Evolutionary conservation across 108 stramenopile species (phyloP).

Genomic region (Skeletonema grethae): DNA sequence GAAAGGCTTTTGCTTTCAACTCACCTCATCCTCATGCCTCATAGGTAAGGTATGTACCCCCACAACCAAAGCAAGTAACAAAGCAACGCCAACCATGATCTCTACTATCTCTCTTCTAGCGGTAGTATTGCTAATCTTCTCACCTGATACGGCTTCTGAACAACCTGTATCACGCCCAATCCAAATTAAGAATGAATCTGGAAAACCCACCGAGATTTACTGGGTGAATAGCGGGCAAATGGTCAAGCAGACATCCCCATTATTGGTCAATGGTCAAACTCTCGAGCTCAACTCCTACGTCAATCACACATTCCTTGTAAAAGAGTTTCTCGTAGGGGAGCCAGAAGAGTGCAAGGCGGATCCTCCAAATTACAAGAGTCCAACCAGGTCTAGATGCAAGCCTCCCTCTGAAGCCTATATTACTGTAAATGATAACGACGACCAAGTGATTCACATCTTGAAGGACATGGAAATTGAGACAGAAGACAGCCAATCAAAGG

Average conservation of each 20-base stretch:
- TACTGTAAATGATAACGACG: slow-evolving; percentile 50
- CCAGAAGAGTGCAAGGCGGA: slow-evolving; percentile 34
- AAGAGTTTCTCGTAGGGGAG: slow-evolving; percentile 35
- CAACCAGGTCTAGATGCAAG: slow-evolving; percentile 10
- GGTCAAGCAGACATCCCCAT: background rate
- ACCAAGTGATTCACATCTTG: slow-evolving; percentile 47
- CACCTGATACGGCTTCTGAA: background rate
- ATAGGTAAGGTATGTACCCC: too few species aligned
- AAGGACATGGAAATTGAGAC: slow-evolving; percentile 44
- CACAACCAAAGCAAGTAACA: background rate
- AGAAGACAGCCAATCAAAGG: slow-evolving; percentile 34
- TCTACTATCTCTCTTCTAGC: background rate
- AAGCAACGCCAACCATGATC: background rate
- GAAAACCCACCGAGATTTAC: slow-evolving; percentile 51
- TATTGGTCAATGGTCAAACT: slow-evolving; percentile 43
- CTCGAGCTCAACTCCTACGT: slow-evolving; percentile 60
- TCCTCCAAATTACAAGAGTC: background rate
- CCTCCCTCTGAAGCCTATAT: slow-evolving; percentile 35
- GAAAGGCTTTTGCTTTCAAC: too few species aligned
- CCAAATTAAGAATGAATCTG: slow-evolving; percentile 54
- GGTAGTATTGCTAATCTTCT: background rate
- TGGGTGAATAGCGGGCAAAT: slow-evolving; percentile 52
- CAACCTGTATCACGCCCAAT: slow-evolving; percentile 27
- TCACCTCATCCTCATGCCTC: too few species aligned
- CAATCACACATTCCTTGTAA: slow-evolving; percentile 75